Conservation (phyloP, 345 rosid genomes). For the Eucalyptus erythrocorys region DNA sequence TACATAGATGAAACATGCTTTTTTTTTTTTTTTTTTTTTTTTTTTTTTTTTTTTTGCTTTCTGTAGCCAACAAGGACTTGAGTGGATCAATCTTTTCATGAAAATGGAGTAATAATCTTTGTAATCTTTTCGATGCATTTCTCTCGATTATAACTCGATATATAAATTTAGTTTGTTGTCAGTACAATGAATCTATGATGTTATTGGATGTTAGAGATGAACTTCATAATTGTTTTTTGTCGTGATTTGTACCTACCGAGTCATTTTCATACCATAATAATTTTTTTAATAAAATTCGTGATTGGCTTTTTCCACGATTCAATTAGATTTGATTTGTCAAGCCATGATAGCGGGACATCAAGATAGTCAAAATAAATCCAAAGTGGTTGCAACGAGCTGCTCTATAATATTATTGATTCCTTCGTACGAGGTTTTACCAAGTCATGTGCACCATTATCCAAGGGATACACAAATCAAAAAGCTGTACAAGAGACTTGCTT, state of each 20-base stretch:
- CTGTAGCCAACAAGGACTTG: neutral
- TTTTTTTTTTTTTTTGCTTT: neutral
- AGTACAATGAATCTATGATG: neutral
- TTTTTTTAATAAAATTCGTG: neutral
- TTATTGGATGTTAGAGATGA: neutral
- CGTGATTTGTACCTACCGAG: neutral
- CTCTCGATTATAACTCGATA: neutral
- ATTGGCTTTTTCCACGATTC: neutral
- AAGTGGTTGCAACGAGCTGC: neutral
- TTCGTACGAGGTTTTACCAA: neutral
- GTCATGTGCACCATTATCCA: neutral
- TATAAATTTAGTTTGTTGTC: neutral
- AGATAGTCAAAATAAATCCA: too few relatives aligned
- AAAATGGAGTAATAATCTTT: neutral
- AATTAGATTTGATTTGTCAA: neutral
- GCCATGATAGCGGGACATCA: neutral
- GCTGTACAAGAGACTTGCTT: neutral
- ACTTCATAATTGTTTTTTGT: neutral
- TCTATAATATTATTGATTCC: neutral
- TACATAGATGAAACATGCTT: neutral
- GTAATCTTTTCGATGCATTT: neutral
- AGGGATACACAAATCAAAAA: neutral
- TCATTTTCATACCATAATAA: neutral
- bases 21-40: too few relatives aligned
- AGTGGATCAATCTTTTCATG: neutral